A percentile compares a stretch with the other conserved stretches of the same genome.
phyloP scores from a whole-genome alignment of 2,329 filamentous ascomycete genomes.

The Tolypocladium nubicola region DNA sequence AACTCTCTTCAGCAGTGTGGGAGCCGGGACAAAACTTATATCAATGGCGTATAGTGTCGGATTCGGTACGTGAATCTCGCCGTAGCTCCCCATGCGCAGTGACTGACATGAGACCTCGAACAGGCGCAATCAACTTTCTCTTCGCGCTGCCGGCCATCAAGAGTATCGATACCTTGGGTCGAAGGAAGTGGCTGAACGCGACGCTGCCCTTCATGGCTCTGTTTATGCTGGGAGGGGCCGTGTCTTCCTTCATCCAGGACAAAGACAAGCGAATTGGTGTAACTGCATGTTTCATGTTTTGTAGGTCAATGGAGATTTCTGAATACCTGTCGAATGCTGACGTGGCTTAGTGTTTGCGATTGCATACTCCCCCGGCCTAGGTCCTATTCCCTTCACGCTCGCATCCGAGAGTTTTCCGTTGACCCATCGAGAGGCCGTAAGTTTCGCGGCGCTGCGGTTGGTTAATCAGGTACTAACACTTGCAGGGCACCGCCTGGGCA shows the following conservation, averaged over 20 bases:
- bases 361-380: conserved; percentile 29
- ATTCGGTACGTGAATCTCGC: conserved; percentile 13
- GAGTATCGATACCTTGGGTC: conserved; percentile 24
- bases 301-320: conserved; percentile 4
- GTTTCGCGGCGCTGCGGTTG: not conserved
- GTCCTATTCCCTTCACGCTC: conserved; percentile 38
- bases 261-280: conserved; percentile 13
- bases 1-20: conserved; percentile 13
- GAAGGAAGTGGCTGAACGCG: conserved; percentile 29
- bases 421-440: conserved; percentile 33
- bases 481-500: conserved; percentile 32
- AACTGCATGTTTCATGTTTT: conserved; percentile 25
- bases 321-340: not conserved
- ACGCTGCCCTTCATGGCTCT: conserved; percentile 33
- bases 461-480: conserved; percentile 1
- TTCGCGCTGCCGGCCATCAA: conserved; percentile 27
- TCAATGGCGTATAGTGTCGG: conserved; percentile 19
- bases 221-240: conserved; percentile 26
- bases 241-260: conserved; percentile 17
- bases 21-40: conserved; percentile 6
- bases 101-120: not conserved
- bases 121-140: conserved; percentile 28
- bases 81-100: not conserved
- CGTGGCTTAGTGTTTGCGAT: conserved; percentile 23
- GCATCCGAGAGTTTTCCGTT: conserved; percentile 40